phyloP scores from a whole-genome alignment of 805 yeast genomes.

The Saturnispora dispora region DNA sequence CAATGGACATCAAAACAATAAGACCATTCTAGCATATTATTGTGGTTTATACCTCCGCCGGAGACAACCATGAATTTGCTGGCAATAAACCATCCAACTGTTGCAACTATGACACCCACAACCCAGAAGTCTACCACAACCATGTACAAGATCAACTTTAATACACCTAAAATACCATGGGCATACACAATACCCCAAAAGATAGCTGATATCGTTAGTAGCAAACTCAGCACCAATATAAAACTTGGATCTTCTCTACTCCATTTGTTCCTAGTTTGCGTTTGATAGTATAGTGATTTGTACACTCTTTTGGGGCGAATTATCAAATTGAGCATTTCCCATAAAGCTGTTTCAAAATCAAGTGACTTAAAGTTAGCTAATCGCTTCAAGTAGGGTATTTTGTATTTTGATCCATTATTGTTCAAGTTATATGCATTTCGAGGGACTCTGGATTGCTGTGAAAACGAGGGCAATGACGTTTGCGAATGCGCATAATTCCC shows the following conservation, averaged over 20 bases:
- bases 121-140: conserved; percentile 74
- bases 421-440: background rate
- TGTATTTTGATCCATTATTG: conserved; percentile 12
- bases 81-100: conserved; percentile 64
- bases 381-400: conserved; percentile 28
- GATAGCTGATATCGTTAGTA: conserved; percentile 64
- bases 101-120: conserved; percentile 59
- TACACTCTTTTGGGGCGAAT: conserved; percentile 75
- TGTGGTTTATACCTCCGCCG: conserved; percentile 11
- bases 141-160: conserved; percentile 69
- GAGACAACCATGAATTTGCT: conserved; percentile 43
- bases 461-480: conserved; percentile 10
- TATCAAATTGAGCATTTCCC: conserved; percentile 77
- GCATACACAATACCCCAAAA: conserved; percentile 88
- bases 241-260: conserved; percentile 91
- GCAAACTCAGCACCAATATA: conserved; percentile 57
- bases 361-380: conserved; percentile 67
- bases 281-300: conserved; percentile 71
- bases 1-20: conserved; percentile 93
- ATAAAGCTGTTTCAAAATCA: conserved; percentile 86
- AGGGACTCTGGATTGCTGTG: background rate
- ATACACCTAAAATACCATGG: conserved; percentile 49
- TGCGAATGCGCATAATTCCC: conserved; percentile 11
- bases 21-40: conserved; percentile 68
- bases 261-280: conserved; percentile 71